Conservation (phyloP, 306 rosid species). For the Acacia crassicarpa region DNA sequence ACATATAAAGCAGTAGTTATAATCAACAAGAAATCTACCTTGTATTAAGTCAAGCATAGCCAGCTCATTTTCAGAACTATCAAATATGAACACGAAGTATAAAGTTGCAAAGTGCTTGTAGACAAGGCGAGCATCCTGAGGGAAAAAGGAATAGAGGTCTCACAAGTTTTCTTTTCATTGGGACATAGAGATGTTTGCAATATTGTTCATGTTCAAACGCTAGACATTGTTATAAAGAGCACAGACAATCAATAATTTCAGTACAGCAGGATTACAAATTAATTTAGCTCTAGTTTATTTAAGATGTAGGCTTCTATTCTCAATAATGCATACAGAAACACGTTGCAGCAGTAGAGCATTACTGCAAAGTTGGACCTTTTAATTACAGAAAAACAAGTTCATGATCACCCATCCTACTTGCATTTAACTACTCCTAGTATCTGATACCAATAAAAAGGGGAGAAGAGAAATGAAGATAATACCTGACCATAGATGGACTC, state of each 20-base stretch:
- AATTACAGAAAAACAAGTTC: slow-evolving; percentile 7
- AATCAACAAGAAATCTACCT: slow-evolving; percentile 51
- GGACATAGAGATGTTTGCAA: neutral
- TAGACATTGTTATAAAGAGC: neutral
- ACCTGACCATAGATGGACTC: slow-evolving; percentile 88
- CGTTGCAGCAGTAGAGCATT: slow-evolving; percentile 2
- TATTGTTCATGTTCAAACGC: neutral
- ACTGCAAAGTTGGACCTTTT: neutral
- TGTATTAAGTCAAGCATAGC: slow-evolving; percentile 96
- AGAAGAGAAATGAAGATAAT: slow-evolving; percentile 8
- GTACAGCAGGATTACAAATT: neutral
- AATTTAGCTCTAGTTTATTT: slow-evolving; percentile 11
- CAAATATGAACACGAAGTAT: slow-evolving; percentile 81
- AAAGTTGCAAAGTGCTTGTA: slow-evolving; percentile 95
- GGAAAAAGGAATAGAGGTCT: slow-evolving; percentile 25
- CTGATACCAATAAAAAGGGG: neutral
- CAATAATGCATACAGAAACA: slow-evolving; percentile 7
- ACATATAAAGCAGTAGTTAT: neutral
- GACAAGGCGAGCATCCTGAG: slow-evolving; percentile 85
- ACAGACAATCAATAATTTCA: neutral
- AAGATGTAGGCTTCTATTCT: neutral
- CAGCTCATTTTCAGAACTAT: slow-evolving; percentile 94
- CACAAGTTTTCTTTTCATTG: neutral
- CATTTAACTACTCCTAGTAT: neutral
- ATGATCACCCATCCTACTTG: slow-evolving; percentile 13